Conservation (phyloP, 345 rosid genomes). For the Populus pruinosa region DNA sequence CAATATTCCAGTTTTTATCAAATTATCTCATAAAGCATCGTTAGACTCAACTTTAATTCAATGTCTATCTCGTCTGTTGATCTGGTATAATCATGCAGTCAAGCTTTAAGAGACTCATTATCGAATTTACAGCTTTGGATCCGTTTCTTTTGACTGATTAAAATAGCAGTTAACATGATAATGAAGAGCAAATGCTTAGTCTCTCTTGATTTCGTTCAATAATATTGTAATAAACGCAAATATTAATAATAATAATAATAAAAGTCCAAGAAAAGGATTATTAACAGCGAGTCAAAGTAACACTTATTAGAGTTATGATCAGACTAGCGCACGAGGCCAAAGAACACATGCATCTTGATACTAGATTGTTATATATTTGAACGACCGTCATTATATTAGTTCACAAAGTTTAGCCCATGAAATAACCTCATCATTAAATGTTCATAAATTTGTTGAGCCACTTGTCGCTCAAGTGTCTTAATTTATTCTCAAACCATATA, state of each 20-base stretch:
- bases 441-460: slow-evolving; percentile 24
- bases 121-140: not conserved
- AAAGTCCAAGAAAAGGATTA: slow-evolving; percentile 11
- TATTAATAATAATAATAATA: not conserved
- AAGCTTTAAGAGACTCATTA: not conserved
- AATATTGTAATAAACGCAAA: slow-evolving; percentile 19
- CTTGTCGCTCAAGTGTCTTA: slow-evolving; percentile 28
- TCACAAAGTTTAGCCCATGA: slow-evolving; percentile 30
- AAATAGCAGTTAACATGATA: not conserved
- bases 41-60: not conserved
- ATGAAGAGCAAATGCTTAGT: not conserved
- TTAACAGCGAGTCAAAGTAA: slow-evolving; percentile 36
- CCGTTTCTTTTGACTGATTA: slow-evolving; percentile 8
- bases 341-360: slow-evolving; percentile 18
- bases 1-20: not conserved
- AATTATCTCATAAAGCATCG: not conserved
- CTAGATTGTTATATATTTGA: slow-evolving; percentile 19
- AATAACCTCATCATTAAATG: slow-evolving; percentile 32
- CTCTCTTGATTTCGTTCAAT: slow-evolving; percentile 4
- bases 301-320: slow-evolving; percentile 28
- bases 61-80: not conserved
- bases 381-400: slow-evolving; percentile 22
- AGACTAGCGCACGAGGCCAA: slow-evolving; percentile 42
- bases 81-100: not conserved
- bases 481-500: not conserved